phyloP scores from a whole-genome alignment of 805 yeast genomes.

The Cyberlindnera veronae region DNA sequence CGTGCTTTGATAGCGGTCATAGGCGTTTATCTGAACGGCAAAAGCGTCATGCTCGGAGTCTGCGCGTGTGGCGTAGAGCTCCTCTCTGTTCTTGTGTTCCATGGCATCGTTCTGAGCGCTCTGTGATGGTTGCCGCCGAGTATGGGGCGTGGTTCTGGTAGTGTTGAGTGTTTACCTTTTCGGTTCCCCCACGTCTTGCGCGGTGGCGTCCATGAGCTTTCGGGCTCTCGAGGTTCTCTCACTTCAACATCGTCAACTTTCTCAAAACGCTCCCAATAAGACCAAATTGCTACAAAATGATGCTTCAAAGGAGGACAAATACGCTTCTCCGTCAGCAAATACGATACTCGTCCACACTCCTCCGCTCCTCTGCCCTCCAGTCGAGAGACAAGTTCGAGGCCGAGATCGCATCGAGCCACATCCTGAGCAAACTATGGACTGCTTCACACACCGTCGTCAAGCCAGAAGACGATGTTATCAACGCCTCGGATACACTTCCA shows the following conservation, averaged over 20 bases:
- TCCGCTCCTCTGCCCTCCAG: background rate
- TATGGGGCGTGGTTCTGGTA: no score
- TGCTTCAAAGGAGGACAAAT: background rate
- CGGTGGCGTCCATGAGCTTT: background rate
- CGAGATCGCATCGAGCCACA: slow-evolving; percentile 8
- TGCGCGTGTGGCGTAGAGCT: slow-evolving; percentile 13
- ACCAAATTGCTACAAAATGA: background rate
- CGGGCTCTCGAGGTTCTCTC: no score
- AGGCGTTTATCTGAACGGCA: slow-evolving; percentile 54
- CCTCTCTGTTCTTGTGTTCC: slow-evolving; percentile 17
- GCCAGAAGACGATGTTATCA: slow-evolving; percentile 19
- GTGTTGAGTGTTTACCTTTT: slow-evolving; percentile 2
- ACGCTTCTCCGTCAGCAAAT: background rate
- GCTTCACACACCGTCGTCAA: background rate
- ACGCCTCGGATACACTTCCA: slow-evolving; percentile 32
- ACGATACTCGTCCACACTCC: slow-evolving; percentile 12
- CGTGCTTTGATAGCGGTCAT: slow-evolving; percentile 60
- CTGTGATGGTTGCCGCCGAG: no score
- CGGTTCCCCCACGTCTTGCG: background rate
- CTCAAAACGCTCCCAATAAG: background rate
- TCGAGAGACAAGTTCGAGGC: slow-evolving; percentile 8
- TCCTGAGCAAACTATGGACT: slow-evolving; percentile 15
- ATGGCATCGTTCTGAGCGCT: slow-evolving; percentile 7
- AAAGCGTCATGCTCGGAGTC: slow-evolving; percentile 11
- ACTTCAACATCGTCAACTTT: no score